Evolutionary conservation across 176 grass and related monocot species (phyloP).

Genomic region (Puccinellia tenuiflora): DNA sequence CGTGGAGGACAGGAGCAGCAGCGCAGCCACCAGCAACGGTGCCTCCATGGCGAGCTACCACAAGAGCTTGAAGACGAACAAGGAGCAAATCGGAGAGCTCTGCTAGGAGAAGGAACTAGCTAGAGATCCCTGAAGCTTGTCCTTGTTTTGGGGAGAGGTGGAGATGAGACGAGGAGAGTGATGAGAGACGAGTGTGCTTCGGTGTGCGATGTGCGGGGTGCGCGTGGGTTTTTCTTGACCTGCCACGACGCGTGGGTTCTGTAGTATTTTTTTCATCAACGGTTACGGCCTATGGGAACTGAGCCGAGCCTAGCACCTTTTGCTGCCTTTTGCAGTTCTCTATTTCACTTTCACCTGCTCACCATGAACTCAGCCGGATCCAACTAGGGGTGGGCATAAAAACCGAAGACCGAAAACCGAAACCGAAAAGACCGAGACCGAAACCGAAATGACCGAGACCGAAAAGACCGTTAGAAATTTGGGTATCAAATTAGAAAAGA

Average conservation of each 20-base stretch:
- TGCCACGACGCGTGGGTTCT: neutral
- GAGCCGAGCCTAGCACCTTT: constrained; percentile 30
- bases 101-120: neutral
- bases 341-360: too few species aligned
- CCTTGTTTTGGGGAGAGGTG: neutral
- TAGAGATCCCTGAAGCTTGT: neutral
- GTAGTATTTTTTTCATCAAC: neutral
- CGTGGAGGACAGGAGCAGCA: constrained; percentile 43
- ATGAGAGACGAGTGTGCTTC: neutral
- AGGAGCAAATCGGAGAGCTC: neutral
- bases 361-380: too few species aligned
- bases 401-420: too few species aligned
- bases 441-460: too few species aligned
- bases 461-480: too few species aligned
- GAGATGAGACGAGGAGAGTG: neutral
- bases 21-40: constrained; percentile 6
- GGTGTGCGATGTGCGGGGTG: neutral
- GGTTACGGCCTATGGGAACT: constrained; percentile 30
- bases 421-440: too few species aligned
- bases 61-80: neutral
- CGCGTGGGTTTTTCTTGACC: neutral
- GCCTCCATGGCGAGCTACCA: constrained; percentile 17
- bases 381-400: too few species aligned
- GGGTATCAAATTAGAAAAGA: too few species aligned
- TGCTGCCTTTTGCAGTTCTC: constrained; percentile 15